phyloP scores from a whole-genome alignment of 2,329 filamentous ascomycete species.

The Fusarium sulawesiense region DNA sequence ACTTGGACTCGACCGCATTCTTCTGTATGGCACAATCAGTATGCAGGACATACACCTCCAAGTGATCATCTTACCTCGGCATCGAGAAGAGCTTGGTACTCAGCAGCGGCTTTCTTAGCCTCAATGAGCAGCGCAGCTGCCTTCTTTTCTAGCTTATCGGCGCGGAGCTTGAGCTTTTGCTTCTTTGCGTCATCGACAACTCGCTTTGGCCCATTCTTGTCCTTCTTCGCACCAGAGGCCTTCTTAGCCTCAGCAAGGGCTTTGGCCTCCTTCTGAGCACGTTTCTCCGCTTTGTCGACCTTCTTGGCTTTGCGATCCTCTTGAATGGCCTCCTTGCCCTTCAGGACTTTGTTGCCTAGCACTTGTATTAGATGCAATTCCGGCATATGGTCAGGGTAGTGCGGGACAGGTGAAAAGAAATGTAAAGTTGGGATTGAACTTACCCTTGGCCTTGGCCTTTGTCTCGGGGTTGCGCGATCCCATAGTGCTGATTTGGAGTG shows the following conservation, averaged over 20 bases:
- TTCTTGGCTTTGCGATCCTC: conserved; percentile 54
- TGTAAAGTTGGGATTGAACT: background rate
- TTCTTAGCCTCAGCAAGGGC: conserved; percentile 51
- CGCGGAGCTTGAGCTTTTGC: conserved; percentile 52
- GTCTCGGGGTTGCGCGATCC: conserved; percentile 28
- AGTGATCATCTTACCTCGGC: conserved; percentile 35
- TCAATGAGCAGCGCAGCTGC: conserved; percentile 55
- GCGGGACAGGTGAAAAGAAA: background rate
- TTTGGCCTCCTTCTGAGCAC: conserved; percentile 50
- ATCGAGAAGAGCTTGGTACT: conserved; percentile 46
- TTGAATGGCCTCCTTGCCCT: conserved; percentile 24
- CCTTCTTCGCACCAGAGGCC: conserved; percentile 22
- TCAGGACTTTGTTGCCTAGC: conserved; percentile 20
- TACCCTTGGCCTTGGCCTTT: conserved; percentile 37
- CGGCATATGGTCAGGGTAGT: no score
- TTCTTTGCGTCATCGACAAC: conserved; percentile 54
- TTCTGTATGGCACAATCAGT: conserved; percentile 18
- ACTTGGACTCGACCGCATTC: conserved; percentile 26
- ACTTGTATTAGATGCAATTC: conserved; percentile 5
- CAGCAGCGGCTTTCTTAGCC: conserved; percentile 50
- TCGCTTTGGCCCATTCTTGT: conserved; percentile 40
- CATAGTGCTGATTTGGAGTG: conserved; percentile 11
- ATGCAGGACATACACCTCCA: background rate
- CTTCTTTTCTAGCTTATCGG: conserved; percentile 50
- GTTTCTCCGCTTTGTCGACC: conserved; percentile 52